Conservation (phyloP, 306 rosid genomes). For the Citrullus amarus region DNA sequence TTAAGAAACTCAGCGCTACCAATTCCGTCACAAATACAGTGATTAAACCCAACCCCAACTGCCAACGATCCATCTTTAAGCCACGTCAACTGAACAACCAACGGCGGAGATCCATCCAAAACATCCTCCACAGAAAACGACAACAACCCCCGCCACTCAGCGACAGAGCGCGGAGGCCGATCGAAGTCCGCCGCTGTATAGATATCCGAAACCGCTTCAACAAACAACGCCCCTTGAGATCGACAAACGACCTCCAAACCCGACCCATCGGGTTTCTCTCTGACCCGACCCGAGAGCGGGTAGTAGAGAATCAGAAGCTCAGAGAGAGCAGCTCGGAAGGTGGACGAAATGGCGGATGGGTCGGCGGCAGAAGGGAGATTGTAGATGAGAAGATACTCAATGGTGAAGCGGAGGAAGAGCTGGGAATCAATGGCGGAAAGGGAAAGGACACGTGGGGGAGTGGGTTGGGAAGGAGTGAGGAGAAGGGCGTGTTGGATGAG, state of each 20-base stretch:
- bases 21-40: constrained; percentile 64
- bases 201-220: constrained; percentile 48
- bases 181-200: constrained; percentile 30
- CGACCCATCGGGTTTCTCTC: constrained; percentile 22
- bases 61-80: constrained; percentile 66
- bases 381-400: constrained; percentile 62
- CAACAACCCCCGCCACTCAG: constrained; percentile 53
- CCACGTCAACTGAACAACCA: constrained; percentile 72
- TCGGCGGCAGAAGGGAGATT: constrained; percentile 21
- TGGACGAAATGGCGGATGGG: constrained; percentile 14
- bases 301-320: constrained; percentile 49
- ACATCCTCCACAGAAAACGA: constrained; percentile 53
- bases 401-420: constrained; percentile 77
- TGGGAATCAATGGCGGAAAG: constrained; percentile 82
- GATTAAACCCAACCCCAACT: constrained; percentile 61
- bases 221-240: constrained; percentile 61
- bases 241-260: constrained; percentile 55
- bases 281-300: constrained; percentile 62
- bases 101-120: constrained; percentile 58
- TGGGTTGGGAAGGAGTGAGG: constrained; percentile 53
- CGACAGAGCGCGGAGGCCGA: constrained; percentile 39
- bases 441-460: constrained; percentile 35
- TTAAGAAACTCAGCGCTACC: constrained; percentile 75
- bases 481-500: constrained; percentile 42
- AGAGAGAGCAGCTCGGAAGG: constrained; percentile 45